Evolutionary conservation across 441 rosid genomes (phyloP).

Genomic region (Populus hybrid): DNA sequence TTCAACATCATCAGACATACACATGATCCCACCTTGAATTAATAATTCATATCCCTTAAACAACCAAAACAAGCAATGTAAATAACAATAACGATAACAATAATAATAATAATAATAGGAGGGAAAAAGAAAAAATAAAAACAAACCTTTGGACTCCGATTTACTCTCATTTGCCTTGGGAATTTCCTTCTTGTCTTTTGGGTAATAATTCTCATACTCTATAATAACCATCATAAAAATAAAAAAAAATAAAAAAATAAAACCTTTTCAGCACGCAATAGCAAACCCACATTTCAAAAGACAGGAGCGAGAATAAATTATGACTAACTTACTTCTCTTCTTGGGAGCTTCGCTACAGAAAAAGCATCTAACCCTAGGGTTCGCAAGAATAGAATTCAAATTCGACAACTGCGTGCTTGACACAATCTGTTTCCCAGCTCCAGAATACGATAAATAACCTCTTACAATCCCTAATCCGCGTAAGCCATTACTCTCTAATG

Average conservation of each 20-base stretch:
- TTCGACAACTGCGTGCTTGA: conserved; percentile 22
- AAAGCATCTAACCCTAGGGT: conserved; percentile 40
- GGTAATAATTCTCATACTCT: conserved; percentile 56
- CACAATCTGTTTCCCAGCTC: conserved; percentile 34
- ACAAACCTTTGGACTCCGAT: conserved; percentile 45
- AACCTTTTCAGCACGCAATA: background rate
- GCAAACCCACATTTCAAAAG: background rate
- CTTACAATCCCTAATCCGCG: conserved; percentile 36
- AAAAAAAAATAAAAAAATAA: no score
- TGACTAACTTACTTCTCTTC: conserved; percentile 40
- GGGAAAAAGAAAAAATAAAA: background rate
- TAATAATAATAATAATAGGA: background rate
- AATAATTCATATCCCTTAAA: background rate
- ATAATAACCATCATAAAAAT: background rate
- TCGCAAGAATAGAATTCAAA: conserved; percentile 37
- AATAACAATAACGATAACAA: background rate
- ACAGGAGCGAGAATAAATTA: background rate
- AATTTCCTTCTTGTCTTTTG: conserved; percentile 47
- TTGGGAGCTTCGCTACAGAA: conserved; percentile 45
- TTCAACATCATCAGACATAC: conserved; percentile 5
- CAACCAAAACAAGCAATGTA: background rate
- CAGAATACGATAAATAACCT: conserved; percentile 33
- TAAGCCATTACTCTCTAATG: conserved; percentile 19
- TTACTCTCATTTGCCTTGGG: conserved; percentile 40
- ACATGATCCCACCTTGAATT: background rate